These are phyloP conservation scores for Leccinum sublutescens DNA, from an alignment of 768 basidiomycete species.

Conservation along the genomic window DNA sequence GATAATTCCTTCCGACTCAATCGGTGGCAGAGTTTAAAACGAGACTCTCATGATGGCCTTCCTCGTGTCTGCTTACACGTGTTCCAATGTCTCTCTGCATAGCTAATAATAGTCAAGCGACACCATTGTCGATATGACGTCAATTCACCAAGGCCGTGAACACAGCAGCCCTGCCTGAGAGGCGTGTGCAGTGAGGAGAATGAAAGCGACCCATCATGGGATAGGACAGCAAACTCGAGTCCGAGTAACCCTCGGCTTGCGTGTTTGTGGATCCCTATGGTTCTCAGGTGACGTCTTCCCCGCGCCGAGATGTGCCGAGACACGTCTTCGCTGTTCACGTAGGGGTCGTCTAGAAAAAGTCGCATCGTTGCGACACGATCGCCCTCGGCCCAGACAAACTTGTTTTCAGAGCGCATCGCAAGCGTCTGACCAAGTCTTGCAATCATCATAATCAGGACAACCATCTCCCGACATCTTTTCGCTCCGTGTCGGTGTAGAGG, in stretches of 20 bases:
- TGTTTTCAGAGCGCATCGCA: background rate
- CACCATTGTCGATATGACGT: background rate
- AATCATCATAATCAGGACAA: background rate
- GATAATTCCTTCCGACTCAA: background rate
- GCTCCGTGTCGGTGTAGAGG: background rate
- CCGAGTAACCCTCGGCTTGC: too few relatives aligned
- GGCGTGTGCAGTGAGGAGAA: background rate
- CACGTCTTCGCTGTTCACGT: too few relatives aligned
- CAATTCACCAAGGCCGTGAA: background rate
- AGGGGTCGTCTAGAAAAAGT: background rate
- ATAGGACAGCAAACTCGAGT: too few relatives aligned
- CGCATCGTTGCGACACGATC: background rate
- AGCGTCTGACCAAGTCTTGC: background rate
- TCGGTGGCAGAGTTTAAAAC: background rate
- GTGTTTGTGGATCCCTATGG: background rate
- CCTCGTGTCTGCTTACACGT: background rate
- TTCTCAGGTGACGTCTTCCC: background rate
- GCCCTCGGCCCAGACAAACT: background rate
- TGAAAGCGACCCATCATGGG: background rate
- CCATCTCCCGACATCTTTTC: background rate
- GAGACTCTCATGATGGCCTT: background rate
- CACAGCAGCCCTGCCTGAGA: background rate
- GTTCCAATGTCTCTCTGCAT: background rate
- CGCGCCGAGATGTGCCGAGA: background rate
- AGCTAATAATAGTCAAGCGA: background rate